A percentile compares a stretch with the other conserved stretches of the same genome.
These are phyloP conservation scores for Leishmania guyanensis DNA, from an alignment of 208 protist genomes.

Conservation along the genomic window DNA sequence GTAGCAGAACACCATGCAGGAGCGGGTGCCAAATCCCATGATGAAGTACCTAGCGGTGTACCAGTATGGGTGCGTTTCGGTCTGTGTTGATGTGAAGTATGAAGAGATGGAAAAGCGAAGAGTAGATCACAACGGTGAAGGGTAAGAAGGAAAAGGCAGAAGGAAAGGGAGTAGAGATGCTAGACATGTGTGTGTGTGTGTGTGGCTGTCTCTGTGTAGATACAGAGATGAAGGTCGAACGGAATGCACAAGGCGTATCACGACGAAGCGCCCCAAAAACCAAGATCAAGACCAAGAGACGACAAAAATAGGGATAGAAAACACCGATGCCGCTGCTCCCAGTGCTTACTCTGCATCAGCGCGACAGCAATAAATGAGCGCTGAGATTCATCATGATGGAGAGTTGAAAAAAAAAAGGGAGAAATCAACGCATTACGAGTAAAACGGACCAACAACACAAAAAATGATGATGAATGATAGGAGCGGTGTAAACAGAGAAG, in stretches of 20 bases:
- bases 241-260: not conserved
- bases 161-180: not conserved
- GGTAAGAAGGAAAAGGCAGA: not conserved
- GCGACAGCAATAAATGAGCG: not conserved
- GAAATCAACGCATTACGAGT: not conserved
- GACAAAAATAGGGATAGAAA: not conserved
- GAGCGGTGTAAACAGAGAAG: not conserved
- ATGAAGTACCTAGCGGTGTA: slow-evolving; percentile 1
- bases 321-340: not conserved
- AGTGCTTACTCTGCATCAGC: not conserved
- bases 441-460: not conserved
- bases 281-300: not conserved
- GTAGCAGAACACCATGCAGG: slow-evolving; percentile 80
- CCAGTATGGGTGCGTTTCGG: not conserved
- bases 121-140: not conserved
- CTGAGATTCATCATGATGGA: not conserved
- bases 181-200: not conserved
- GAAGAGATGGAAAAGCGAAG: not conserved
- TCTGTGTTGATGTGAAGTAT: not conserved
- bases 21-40: slow-evolving; percentile 58
- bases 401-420: not conserved
- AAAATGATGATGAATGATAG: not conserved
- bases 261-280: not conserved
- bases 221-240: not conserved
- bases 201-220: not conserved